Percentiles rank a stretch among this genome's conserved stretches.
Evolutionary conservation across 768 basidiomycete genomes (phyloP).

Genomic region (Mycena haematopus): DNA sequence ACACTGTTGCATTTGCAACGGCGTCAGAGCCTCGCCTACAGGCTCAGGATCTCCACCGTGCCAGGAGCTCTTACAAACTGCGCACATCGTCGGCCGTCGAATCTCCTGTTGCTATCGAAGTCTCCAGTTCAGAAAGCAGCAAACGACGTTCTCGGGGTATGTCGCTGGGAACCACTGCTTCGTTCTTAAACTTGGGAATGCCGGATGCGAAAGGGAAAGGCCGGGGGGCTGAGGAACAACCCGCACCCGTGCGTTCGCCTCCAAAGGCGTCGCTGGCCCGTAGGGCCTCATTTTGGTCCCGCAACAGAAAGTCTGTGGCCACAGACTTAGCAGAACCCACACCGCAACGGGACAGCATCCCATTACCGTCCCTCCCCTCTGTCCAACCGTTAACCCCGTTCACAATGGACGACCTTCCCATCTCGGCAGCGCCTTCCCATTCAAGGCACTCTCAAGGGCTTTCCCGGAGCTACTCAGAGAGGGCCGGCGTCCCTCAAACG

Average conservation of each 20-base stretch:
- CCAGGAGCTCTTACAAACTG: slow-evolving; percentile 59
- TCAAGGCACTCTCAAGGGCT: slow-evolving; percentile 39
- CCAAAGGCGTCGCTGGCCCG: slow-evolving; percentile 53
- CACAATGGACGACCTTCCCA: slow-evolving; percentile 34
- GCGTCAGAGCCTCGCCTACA: slow-evolving; percentile 27
- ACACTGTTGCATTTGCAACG: slow-evolving; percentile 53
- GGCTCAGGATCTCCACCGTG: slow-evolving; percentile 46
- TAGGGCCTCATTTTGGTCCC: slow-evolving; percentile 73
- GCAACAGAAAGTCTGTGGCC: slow-evolving; percentile 47
- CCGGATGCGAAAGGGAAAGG: slow-evolving; percentile 53
- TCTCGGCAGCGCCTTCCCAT: slow-evolving; percentile 31
- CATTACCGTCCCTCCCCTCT: slow-evolving; percentile 40
- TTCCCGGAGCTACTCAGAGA: slow-evolving; percentile 54
- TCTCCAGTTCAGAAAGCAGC: slow-evolving; percentile 24
- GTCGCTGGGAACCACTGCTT: slow-evolving; percentile 57
- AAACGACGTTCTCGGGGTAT: slow-evolving; percentile 55
- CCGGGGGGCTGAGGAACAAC: slow-evolving; percentile 43
- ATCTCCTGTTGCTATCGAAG: slow-evolving; percentile 18
- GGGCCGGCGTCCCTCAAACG: slow-evolving; percentile 30
- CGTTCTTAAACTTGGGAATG: slow-evolving; percentile 42
- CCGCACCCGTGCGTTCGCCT: slow-evolving; percentile 33
- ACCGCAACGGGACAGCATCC: slow-evolving; percentile 33
- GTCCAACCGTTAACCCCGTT: slow-evolving; percentile 49
- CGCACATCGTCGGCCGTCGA: slow-evolving; percentile 35
- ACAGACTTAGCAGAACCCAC: slow-evolving; percentile 38